Percentiles rank a stretch among this genome's conserved stretches.
These are phyloP conservation scores for Bipolaris cookei DNA, from an alignment of 2,329 filamentous ascomycete species.

Conservation along the genomic window DNA sequence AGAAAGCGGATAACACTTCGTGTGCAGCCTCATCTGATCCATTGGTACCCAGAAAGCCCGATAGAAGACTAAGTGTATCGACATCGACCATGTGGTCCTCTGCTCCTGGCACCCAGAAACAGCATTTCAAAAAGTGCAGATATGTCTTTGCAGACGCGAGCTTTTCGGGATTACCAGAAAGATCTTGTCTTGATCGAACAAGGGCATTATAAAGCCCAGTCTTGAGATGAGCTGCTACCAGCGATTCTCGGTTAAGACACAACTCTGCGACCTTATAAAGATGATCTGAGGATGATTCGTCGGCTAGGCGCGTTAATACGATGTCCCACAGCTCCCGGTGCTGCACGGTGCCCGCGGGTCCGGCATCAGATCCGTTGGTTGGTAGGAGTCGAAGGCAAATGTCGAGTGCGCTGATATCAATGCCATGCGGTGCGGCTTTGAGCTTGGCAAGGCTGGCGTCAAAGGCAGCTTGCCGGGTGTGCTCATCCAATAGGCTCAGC, in stretches of 20 bases:
- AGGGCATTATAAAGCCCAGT: conserved; percentile 13
- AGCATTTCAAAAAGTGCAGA: conserved; percentile 40
- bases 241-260: conserved; percentile 25
- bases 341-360: neutral
- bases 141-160: conserved; percentile 18
- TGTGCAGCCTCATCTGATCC: conserved; percentile 30
- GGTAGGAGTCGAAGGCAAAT: conserved; percentile 32
- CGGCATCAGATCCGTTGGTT: conserved; percentile 2
- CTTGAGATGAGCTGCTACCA: conserved; percentile 23
- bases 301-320: conserved; percentile 27
- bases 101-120: conserved; percentile 37
- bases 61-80: conserved; percentile 22
- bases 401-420: conserved; percentile 32
- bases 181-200: conserved; percentile 1
- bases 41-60: conserved; percentile 28
- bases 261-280: conserved; percentile 37
- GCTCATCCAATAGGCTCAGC: conserved; percentile 32
- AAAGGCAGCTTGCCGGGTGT: conserved; percentile 28
- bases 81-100: conserved; percentile 29
- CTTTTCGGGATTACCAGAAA: neutral
- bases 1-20: conserved; percentile 39
- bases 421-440: conserved; percentile 13
- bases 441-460: conserved; percentile 32
- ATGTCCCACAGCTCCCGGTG: conserved; percentile 23
- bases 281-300: conserved; percentile 19